These are phyloP conservation scores for Scutellaria barbata DNA, from an alignment of 257 asterid species.

Conservation along the genomic window DNA sequence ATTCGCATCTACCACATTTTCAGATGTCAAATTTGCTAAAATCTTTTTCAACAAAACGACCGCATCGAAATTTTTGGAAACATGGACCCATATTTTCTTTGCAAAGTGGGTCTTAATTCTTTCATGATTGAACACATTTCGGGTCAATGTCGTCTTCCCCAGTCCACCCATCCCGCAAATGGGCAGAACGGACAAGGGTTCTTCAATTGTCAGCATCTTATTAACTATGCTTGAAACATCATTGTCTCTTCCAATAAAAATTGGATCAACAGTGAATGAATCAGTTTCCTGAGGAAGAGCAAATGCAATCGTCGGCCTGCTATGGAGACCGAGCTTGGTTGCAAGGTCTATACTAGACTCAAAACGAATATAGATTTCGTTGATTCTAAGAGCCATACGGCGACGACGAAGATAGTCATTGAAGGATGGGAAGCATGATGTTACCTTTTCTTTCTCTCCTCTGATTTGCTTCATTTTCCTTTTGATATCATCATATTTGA, in stretches of 20 bases:
- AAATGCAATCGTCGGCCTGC: not conserved
- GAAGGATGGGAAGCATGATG: constrained; percentile 15
- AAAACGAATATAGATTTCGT: not conserved
- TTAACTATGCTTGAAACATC: not conserved
- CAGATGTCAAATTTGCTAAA: too few relatives aligned
- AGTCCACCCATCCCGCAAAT: constrained; percentile 2
- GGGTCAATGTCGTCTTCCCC: not conserved
- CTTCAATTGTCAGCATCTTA: not conserved
- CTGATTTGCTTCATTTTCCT: not conserved
- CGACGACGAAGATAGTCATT: not conserved
- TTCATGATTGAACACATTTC: not conserved
- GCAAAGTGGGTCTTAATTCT: not conserved
- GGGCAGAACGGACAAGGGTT: not conserved
- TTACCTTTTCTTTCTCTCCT: not conserved
- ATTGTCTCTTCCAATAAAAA: not conserved
- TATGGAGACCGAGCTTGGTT: not conserved
- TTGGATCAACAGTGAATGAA: constrained; percentile 4
- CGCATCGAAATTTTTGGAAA: not conserved
- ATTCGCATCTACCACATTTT: too few relatives aligned
- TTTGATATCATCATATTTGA: not conserved
- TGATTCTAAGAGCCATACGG: not conserved
- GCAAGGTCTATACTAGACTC: not conserved
- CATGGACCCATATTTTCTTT: not conserved
- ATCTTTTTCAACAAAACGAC: too few relatives aligned
- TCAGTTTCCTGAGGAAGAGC: not conserved